Conservation (phyloP, 2,329 filamentous ascomycete genomes). For the Fusarium miscanthi region DNA sequence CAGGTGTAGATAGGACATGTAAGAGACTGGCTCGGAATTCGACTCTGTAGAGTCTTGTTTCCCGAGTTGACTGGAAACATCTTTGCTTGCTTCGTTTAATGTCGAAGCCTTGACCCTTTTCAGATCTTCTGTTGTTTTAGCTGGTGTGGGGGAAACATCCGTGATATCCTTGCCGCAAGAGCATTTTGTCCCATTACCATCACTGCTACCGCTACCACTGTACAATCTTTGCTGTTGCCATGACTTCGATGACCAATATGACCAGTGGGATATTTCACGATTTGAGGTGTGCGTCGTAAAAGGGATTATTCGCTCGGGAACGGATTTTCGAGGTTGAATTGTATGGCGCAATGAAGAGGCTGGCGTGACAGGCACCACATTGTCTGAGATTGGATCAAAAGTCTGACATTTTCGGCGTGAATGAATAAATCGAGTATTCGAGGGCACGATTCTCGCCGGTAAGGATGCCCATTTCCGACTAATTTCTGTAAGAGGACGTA, state of each 20-base stretch:
- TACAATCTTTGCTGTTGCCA: slow-evolving; percentile 34
- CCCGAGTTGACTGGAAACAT: slow-evolving; percentile 13
- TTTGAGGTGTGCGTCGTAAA: neutral
- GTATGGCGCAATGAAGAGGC: slow-evolving; percentile 2
- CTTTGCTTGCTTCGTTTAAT: slow-evolving; percentile 20
- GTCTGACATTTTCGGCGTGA: slow-evolving; percentile 10
- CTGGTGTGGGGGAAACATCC: slow-evolving; percentile 4
- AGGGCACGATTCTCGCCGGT: slow-evolving; percentile 10
- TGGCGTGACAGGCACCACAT: slow-evolving; percentile 1
- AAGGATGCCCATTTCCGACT: slow-evolving; percentile 18
- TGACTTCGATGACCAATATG: slow-evolving; percentile 3
- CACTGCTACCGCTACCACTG: slow-evolving; percentile 19
- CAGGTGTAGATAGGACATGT: slow-evolving; percentile 69
- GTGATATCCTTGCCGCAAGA: slow-evolving; percentile 42
- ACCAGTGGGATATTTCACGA: neutral
- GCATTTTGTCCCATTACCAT: slow-evolving; percentile 34
- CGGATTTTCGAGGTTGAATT: slow-evolving; percentile 2
- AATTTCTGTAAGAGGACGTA: slow-evolving; percentile 26
- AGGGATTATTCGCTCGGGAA: slow-evolving; percentile 10
- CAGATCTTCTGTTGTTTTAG: slow-evolving; percentile 29
- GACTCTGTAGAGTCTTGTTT: slow-evolving; percentile 18
- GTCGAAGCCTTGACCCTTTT: slow-evolving; percentile 24
- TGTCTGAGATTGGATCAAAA: slow-evolving; percentile 9
- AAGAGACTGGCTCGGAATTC: slow-evolving; percentile 57
- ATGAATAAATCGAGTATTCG: slow-evolving; percentile 18